Conservation (phyloP, 2,329 filamentous ascomycete genomes). For the Epichloe uncinata region DNA sequence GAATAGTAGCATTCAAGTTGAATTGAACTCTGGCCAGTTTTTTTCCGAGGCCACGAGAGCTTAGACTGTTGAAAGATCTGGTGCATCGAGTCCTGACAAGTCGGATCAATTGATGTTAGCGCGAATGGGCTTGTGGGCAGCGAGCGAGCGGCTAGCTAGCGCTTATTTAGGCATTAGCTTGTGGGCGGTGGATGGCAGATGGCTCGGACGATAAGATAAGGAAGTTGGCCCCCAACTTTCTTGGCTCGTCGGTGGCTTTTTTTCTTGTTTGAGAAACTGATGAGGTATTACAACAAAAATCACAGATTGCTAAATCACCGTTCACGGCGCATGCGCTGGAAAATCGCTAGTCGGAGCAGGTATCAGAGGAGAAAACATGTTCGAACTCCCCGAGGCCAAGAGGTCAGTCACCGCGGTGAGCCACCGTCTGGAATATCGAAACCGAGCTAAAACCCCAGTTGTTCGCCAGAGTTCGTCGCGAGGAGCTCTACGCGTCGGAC, state of each 20-base stretch:
- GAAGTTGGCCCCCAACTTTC: background rate
- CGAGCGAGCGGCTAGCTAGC: background rate
- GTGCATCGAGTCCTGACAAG: background rate
- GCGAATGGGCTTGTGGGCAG: background rate
- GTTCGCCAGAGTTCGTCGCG: constrained; percentile 36
- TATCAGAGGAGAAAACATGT: constrained; percentile 11
- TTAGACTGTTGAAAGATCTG: background rate
- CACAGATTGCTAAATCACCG: background rate
- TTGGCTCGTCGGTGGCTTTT: no score
- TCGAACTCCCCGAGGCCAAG: constrained; percentile 19
- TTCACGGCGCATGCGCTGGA: background rate
- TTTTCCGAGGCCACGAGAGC: background rate
- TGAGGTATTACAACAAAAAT: no score
- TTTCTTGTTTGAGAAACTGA: no score
- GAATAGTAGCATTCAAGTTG: no score
- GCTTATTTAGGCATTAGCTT: no score
- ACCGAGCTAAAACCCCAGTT: background rate
- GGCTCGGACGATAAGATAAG: constrained; percentile 14
- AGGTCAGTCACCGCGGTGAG: constrained; percentile 11
- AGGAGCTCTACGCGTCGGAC: constrained; percentile 34
- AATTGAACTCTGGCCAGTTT: background rate
- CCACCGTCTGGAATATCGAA: background rate
- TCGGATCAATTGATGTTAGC: background rate
- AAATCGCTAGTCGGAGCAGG: background rate
- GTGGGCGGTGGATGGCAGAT: constrained; percentile 3